These are phyloP conservation scores for Sclerotinia subarctica DNA, from an alignment of 2,329 filamentous ascomycete genomes.

Conservation along the genomic window DNA sequence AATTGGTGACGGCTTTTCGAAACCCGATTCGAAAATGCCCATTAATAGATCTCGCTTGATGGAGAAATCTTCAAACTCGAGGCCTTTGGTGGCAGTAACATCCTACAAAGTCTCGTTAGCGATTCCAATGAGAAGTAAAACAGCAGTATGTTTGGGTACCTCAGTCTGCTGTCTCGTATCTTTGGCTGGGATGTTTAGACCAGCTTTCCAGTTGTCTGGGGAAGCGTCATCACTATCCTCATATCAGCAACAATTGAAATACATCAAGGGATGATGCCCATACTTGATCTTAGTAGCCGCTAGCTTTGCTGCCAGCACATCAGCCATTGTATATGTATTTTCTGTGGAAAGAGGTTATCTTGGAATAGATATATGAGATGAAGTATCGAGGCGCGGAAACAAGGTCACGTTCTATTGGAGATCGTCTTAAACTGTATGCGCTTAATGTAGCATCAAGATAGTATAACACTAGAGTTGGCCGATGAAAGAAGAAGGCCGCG, in stretches of 20 bases:
- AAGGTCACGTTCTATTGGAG: conserved; percentile 16
- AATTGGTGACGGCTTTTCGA: conserved; percentile 97
- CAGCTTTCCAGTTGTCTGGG: conserved; percentile 70
- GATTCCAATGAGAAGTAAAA: not conserved
- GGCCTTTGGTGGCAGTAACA: conserved; percentile 95
- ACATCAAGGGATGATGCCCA: not conserved
- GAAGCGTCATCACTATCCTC: conserved; percentile 22
- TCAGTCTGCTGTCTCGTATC: conserved; percentile 80
- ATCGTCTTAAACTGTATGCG: conserved; percentile 17
- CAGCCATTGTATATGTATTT: conserved; percentile 42
- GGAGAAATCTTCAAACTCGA: conserved; percentile 96
- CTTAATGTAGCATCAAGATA: conserved; percentile 19
- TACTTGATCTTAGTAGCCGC: conserved; percentile 51
- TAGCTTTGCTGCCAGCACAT: conserved; percentile 53
- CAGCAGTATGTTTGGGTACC: conserved; percentile 44
- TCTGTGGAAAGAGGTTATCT: conserved; percentile 6
- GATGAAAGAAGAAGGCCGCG: not conserved
- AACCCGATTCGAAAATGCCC: conserved; percentile 98
- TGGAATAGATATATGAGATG: conserved; percentile 2
- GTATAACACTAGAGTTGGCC: conserved; percentile 7
- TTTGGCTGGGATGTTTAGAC: conserved; percentile 67
- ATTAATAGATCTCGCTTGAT: conserved; percentile 94
- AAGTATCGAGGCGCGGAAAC: conserved; percentile 13
- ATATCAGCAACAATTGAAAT: conserved; percentile 17
- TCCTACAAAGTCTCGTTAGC: conserved; percentile 55